Conservation (phyloP, 305 asterid species). For the Solanum hybrid region DNA sequence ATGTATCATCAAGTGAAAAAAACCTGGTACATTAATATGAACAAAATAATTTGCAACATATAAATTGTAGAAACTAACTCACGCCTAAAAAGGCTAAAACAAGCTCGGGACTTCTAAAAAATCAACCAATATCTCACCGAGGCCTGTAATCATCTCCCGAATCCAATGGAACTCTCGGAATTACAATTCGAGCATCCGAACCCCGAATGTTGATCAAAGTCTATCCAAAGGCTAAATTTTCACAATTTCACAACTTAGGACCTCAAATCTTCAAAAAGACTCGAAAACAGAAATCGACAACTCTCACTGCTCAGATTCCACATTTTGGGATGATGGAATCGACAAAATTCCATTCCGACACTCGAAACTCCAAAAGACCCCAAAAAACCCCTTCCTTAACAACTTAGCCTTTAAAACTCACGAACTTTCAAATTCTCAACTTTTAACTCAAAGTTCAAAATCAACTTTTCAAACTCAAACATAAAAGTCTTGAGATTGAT, state of each 20-base stretch:
- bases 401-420: not conserved
- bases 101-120: too few relatives aligned
- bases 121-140: too few relatives aligned
- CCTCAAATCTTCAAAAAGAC: not conserved
- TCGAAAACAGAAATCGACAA: not conserved
- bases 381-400: not conserved
- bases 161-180: not conserved
- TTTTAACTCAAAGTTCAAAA: not conserved
- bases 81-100: too few relatives aligned
- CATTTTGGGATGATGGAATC: not conserved
- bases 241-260: not conserved
- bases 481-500: not conserved
- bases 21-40: too few relatives aligned
- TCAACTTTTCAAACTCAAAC: not conserved
- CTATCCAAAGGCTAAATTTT: not conserved
- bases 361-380: not conserved
- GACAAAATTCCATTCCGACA: not conserved
- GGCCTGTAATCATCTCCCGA: too few relatives aligned
- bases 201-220: not conserved
- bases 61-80: not conserved
- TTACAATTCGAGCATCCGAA: not conserved
- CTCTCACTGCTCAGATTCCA: not conserved
- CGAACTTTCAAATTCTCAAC: not conserved
- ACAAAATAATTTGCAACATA: not conserved
- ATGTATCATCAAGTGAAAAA: not conserved